Evolutionary conservation across 75 land plant genomes (phyloP), one percentile per base, ranked within the genome.

Genomic region (Picea glauca): DNA sequence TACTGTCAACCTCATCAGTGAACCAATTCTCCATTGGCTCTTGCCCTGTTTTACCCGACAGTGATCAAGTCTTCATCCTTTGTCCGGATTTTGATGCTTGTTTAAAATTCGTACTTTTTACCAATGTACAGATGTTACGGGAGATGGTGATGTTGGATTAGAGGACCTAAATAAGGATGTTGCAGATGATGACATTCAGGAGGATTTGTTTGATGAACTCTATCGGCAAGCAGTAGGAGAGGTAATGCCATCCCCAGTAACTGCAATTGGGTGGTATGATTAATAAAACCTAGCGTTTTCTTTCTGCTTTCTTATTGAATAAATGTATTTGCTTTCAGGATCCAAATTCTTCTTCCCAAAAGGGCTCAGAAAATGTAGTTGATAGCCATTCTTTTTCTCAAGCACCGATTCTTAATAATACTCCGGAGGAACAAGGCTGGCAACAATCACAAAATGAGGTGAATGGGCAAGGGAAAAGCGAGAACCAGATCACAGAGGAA

Each of bases 401-500:
- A 62, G 26, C 63, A 62, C 35, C 18, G 2, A 7, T 38, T 31
- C 14, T 18, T 15, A 1, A 32, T 20, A 15, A 66, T 66, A 35
- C 20, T 35, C 4, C 0, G 35, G 5, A 66, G 38, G 20, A 66
- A 66, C 20, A 66, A 14, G 70, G 43, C 4, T 32, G 2, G 4
- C 70, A 66, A 66, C 20, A 13, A 15, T 35, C n/a, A 3, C 20
- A 20, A 17, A 77, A 76, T 63, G 75, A 60, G 54, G 43, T 40
- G 18, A 18, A 1, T 58, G 9, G 6, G 59, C 33, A 81, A 7
- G 38, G 38, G 38, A 77, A 21, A 20, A 56, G 6, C 35, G 62
- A 79, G 35, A 59, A 58, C n/a, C 60, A 81, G 75, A 68, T 90
- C 26, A 80, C 84, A 50, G 90, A 90, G 26, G 92, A 92, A 76